Evolutionary conservation across 495 filamentous ascomycete species (phyloP), one percentile per base, ranked within the genome.

Genomic region (Daldinia bambusicola): DNA sequence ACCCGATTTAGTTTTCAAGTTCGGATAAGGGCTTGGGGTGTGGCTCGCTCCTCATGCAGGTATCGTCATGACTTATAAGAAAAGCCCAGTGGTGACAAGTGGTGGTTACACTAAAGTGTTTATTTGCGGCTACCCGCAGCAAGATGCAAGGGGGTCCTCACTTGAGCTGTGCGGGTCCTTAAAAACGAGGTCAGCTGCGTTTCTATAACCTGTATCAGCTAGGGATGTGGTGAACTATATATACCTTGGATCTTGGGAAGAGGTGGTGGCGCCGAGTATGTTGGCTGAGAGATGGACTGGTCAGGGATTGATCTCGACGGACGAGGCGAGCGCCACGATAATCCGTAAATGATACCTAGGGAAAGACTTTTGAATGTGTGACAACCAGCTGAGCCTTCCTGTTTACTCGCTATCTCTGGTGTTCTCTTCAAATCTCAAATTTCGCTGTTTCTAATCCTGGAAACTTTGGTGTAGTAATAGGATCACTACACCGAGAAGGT

Each of bases 101-200:
- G 57, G 34, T 41, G 16, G 70, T 73, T 60, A 63, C 70, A 69
- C 70, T 58, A 63, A 50, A 37, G 63, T 41, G 22, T 61, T 50
- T 73, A 65, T 73, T 45, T 69, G 36, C 70, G 66, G 70, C 66
- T 69, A 69, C 66, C 66, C 50, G 66, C 66, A 73, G 70, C 38
- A 48, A 30, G 51, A 66, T 31, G 70, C 70, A 66, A 73, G 70
- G 70, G 65, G 31, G 32, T 10, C 61, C 65, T 38, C 41, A 57
- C 52, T 55, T 34, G 52, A 36, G 22, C 45, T 41, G 34, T 26
- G 61, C 40, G 34, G 32, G 18, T 22, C 55, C 18, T 14, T 38
- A 53, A 66, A 55, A 52, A 62, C 53, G 32, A 60, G 34, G 59
- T 40, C 14, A 57, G 34, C 53, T 45, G 36, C 32, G 50, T 60